These are phyloP conservation scores for Elongisporangium undulatum DNA, from an alignment of 352 stramenopile genomes.

Conservation along the genomic window DNA sequence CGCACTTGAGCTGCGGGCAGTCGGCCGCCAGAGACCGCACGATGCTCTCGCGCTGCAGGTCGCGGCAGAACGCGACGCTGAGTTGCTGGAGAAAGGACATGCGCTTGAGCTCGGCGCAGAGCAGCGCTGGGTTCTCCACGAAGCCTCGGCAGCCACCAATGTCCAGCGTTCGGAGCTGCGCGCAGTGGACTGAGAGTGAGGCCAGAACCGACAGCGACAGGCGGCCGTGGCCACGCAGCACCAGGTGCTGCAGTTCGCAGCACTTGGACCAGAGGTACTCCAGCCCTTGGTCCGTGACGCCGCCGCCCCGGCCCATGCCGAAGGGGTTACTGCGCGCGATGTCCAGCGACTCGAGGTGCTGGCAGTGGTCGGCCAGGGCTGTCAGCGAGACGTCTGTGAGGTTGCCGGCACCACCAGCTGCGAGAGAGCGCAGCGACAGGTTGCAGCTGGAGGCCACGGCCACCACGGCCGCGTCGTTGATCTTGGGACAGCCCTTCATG, in stretches of 20 bases:
- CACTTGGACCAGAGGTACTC: slow-evolving; percentile 41
- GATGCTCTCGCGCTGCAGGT: slow-evolving; percentile 37
- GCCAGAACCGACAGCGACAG: slow-evolving; percentile 35
- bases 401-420: slow-evolving; percentile 42
- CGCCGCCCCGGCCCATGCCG: slow-evolving; percentile 33
- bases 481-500: slow-evolving; percentile 52
- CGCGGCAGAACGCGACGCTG: slow-evolving; percentile 51
- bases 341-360: slow-evolving; percentile 33
- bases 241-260: slow-evolving; percentile 28
- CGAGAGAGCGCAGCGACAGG: slow-evolving; percentile 23
- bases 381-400: slow-evolving; percentile 37
- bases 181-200: slow-evolving; percentile 31
- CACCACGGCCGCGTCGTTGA: slow-evolving; percentile 33
- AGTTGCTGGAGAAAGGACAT: slow-evolving; percentile 46
- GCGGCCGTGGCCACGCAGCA: slow-evolving; percentile 45
- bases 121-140: slow-evolving; percentile 38
- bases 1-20: slow-evolving; percentile 49
- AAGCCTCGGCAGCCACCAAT: slow-evolving; percentile 59
- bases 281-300: slow-evolving; percentile 42
- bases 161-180: slow-evolving; percentile 40
- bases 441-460: slow-evolving; percentile 28
- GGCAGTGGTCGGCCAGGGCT: slow-evolving; percentile 35
- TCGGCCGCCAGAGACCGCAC: slow-evolving; percentile 44
- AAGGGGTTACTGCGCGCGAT: slow-evolving; percentile 68
- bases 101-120: slow-evolving; percentile 33